phyloP scores from a whole-genome alignment of 1,284 basidiomycete species.

The Microbotryum lychnidis-dioicae region DNA sequence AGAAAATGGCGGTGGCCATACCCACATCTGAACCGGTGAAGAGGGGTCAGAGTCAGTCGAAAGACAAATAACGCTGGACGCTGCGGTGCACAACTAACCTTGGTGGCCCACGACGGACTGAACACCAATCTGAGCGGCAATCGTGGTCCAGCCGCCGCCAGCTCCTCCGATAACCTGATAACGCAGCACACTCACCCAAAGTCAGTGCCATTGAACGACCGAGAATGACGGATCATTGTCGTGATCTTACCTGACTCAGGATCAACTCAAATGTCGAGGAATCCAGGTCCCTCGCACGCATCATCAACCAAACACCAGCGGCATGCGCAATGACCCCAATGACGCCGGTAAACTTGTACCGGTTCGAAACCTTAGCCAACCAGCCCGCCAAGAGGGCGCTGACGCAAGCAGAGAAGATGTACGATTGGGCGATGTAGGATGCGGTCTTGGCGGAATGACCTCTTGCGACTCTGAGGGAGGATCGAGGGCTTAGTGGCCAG shows the following conservation, averaged over 20 bases:
- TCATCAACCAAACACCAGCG: slow-evolving; percentile 36
- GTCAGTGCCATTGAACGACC: not conserved
- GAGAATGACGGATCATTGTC: slow-evolving; percentile 7
- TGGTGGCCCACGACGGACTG: slow-evolving; percentile 34
- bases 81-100: slow-evolving; percentile 3
- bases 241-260: slow-evolving; percentile 28
- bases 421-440: slow-evolving; percentile 36
- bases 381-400: slow-evolving; percentile 32
- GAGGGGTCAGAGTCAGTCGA: not conserved
- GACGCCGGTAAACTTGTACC: slow-evolving; percentile 36
- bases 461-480: slow-evolving; percentile 32
- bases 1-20: slow-evolving; percentile 36
- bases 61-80: not conserved
- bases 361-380: slow-evolving; percentile 31
- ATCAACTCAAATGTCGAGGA: slow-evolving; percentile 35
- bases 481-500: not conserved
- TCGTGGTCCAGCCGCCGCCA: slow-evolving; percentile 35
- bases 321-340: slow-evolving; percentile 35
- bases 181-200: not conserved
- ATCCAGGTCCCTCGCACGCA: slow-evolving; percentile 34
- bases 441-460: slow-evolving; percentile 34
- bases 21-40: slow-evolving; percentile 29
- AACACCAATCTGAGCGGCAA: slow-evolving; percentile 35
- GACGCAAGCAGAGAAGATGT: slow-evolving; percentile 36
- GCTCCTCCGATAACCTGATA: slow-evolving; percentile 19